Evolutionary conservation across 2,329 filamentous ascomycete species (phyloP), one percentile per base, ranked within the genome.

Genomic region (Daldinia sp.): DNA sequence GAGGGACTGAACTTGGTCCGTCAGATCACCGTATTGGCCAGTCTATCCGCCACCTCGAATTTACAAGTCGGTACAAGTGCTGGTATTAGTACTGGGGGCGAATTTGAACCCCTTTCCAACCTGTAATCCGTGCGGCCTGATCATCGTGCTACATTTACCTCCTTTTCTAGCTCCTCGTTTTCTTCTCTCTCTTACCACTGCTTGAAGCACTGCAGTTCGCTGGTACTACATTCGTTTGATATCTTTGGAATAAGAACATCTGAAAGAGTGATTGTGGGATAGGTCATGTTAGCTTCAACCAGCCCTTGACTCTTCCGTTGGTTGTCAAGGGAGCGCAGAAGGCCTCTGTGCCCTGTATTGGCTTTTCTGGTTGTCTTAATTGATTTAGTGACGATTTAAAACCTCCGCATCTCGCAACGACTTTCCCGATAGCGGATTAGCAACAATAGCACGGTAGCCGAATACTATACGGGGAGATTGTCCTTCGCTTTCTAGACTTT

Each of bases 211-310:
- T 49, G 51, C 39, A 29, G 53, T 53, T 58, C 49, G 50, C 50
- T 56, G 61, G 58, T 55, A 47, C 43, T 56, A 64, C 64, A 47
- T 43, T 67, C 64, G 61, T 67, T 66, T 64, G n/a, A 56, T 56
- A 41, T 34, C 21, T 51, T 37, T 15, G 29, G 27, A 52, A n/a
- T 48, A 9, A 59, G 21, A 41, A 48, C 30, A 19, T 17, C 37
- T 39, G 21, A 13, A 41, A 50, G 47, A 48, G 27, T 43, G 29
- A 53, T 30, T 57, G 43, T 45, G 37, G 35, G 43, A 32, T 43
- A 55, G 25, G 45, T 56, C 49, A 61, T 64, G 61, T 55, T 59
- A 34, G 51, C 19, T 10, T 35, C 51, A 29, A 30, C 25, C 55
- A 60, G 10, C n/a, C 30, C 48, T 47, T 59, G 15, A 15, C 59